Base-by-base conservation (phyloP, 2,329 filamentous ascomycete species). In the Cladobotryum protrusum region DNA sequence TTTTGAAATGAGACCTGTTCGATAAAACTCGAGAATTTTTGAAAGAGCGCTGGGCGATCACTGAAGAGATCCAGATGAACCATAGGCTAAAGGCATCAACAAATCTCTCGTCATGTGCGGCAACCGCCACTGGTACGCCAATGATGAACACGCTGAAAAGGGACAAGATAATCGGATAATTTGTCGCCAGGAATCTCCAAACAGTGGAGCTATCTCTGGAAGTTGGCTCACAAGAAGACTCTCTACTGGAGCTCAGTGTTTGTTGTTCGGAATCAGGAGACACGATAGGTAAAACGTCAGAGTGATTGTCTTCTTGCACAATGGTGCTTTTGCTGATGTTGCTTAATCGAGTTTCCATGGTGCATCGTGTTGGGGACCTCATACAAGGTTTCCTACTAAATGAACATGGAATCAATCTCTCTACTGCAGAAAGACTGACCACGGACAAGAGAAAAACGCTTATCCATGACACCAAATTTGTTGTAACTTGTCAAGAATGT, bases 41-140 rank as follows among this genome's bases (percentile, higher is more conserved):
- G 54, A 73, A 62, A 5, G 54, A 43, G 0, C 61, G 57, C 43
- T 78, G 75, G 3, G 69, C 47, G 1, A 61, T 59, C 3, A 73
- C 64, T 5, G 68, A 67, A 14, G 63, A 58, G 11, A 72, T 67
- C 79, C 79, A 82, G 39, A 75, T 54, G 36, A 74, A 71, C 58
- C 76, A 71, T 4, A 80, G 61, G 12, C 73, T 63, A 19, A 69
- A 71, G 1, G 71, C 71, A 35, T 80, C 72, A 4, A 81, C 65
- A 2, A 70, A 58, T 0, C 69, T 64, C 18, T 71, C 66, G 45
- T 70, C 67, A 2, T 59, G 50, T 0, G 56, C 54, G 0, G 50
- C 37, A 3, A 60, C 55, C 1, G 73, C 68, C 0, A 77, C 51
- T 0, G 75, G 75, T 0, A 74, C 52, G 2, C 74, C 74, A 7